phyloP scores from a whole-genome alignment of 2,329 filamentous ascomycete genomes.

The Curvularia verruculosa region DNA sequence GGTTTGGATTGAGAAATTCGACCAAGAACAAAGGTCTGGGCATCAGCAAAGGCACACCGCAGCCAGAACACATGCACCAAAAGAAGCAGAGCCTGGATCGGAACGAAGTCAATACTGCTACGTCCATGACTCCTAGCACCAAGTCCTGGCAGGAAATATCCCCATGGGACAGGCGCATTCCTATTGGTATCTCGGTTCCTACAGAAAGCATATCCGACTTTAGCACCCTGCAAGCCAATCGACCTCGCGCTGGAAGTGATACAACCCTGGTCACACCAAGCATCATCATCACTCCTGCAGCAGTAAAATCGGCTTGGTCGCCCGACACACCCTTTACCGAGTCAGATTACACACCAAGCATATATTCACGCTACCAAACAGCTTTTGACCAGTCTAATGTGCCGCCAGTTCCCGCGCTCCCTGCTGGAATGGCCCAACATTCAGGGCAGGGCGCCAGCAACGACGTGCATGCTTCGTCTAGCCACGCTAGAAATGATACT shows the following conservation, averaged over 20 bases:
- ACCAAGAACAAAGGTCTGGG: constrained; percentile 43
- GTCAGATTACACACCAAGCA: constrained; percentile 63
- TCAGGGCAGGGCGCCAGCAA: constrained; percentile 6
- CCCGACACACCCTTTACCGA: constrained; percentile 63
- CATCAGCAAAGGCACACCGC: constrained; percentile 45
- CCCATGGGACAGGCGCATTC: constrained; percentile 72
- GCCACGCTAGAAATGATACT: constrained; percentile 40
- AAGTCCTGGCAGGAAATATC: constrained; percentile 61
- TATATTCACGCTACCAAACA: constrained; percentile 65
- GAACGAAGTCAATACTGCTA: constrained; percentile 38
- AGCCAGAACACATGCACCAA: constrained; percentile 29
- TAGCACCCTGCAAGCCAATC: constrained; percentile 37
- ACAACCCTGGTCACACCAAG: constrained; percentile 54
- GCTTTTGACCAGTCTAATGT: constrained; percentile 48
- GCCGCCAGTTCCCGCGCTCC: constrained; percentile 58
- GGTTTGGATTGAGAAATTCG: constrained; percentile 38
- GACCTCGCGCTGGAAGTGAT: constrained; percentile 49
- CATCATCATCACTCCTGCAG: constrained; percentile 61
- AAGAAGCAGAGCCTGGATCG: constrained; percentile 22
- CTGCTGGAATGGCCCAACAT: constrained; percentile 27
- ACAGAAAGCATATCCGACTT: constrained; percentile 57
- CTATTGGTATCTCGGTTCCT: constrained; percentile 72
- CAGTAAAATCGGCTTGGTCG: constrained; percentile 63
- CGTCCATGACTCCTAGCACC: constrained; percentile 36
- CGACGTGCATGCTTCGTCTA: constrained; percentile 4